A percentile compares a stretch with the other conserved stretches of the same genome.
phyloP scores from a whole-genome alignment of 2,329 filamentous ascomycete genomes.

The Paraphaeosphaeria sporulosa region DNA sequence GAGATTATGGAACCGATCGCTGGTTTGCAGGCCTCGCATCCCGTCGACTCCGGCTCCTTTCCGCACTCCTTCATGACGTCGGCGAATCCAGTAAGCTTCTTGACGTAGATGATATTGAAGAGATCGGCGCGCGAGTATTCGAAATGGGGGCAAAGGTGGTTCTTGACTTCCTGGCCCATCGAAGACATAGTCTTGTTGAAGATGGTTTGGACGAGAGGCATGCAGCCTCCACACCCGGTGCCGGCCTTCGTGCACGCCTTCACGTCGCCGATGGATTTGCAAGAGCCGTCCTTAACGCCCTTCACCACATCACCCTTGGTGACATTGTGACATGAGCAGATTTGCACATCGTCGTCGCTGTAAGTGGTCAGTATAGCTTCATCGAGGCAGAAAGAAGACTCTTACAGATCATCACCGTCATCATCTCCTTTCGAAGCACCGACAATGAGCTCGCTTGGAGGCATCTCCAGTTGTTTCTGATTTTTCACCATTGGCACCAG shows the following conservation, averaged over 20 bases:
- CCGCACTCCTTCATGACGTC: constrained; percentile 83
- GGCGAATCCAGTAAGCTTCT: constrained; percentile 73
- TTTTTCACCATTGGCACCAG: constrained; percentile 86
- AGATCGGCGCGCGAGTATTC: constrained; percentile 83
- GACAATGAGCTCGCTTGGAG: constrained; percentile 83
- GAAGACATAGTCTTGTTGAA: constrained; percentile 88
- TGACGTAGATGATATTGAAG: constrained; percentile 88
- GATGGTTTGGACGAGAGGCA: constrained; percentile 87
- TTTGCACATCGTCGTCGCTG: constrained; percentile 80
- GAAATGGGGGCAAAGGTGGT: constrained; percentile 86
- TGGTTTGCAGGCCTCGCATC: constrained; percentile 89
- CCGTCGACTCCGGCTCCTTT: constrained; percentile 73
- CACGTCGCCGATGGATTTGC: constrained; percentile 81
- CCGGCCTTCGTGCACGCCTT: constrained; percentile 93
- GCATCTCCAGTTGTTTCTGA: constrained; percentile 78
- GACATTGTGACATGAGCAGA: constrained; percentile 94
- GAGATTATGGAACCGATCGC: constrained; percentile 81
- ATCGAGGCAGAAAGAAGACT: not conserved
- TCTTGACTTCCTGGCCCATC: constrained; percentile 87
- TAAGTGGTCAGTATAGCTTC: constrained; percentile 20
- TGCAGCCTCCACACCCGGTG: constrained; percentile 87
- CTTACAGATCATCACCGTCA: constrained; percentile 75
- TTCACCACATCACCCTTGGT: constrained; percentile 81
- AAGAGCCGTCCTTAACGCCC: constrained; percentile 76
- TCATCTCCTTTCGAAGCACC: constrained; percentile 78